A percentile compares a stretch with the other conserved stretches of the same genome.
Evolutionary conservation across 768 basidiomycete species (phyloP).

Genomic region (Mycena vulgaris): DNA sequence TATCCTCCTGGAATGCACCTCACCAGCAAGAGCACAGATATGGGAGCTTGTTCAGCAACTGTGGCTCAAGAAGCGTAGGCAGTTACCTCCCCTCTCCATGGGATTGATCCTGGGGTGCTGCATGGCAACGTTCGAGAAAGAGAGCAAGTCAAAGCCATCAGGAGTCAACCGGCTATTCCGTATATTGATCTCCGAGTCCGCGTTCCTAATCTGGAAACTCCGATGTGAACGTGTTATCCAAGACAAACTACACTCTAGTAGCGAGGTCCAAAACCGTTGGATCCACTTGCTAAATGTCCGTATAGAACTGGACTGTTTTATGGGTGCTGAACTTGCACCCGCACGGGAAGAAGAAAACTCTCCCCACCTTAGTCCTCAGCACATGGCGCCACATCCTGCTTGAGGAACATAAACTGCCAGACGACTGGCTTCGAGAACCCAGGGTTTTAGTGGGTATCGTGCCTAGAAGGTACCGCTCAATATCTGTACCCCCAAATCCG

Average conservation of each 20-base stretch:
- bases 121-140: not conserved
- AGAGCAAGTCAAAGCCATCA: not conserved
- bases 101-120: conserved; percentile 30
- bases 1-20: too few relatives aligned
- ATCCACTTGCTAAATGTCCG: conserved; percentile 12
- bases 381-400: conserved; percentile 26
- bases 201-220: conserved; percentile 37
- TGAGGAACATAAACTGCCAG: conserved; percentile 15
- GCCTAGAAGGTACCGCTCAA: not conserved
- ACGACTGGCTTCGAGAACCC: conserved; percentile 23
- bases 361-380: conserved; percentile 7
- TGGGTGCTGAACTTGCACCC: not conserved
- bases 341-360: too few relatives aligned
- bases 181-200: conserved; percentile 37
- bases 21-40: too few relatives aligned
- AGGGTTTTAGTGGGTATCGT: conserved; percentile 39
- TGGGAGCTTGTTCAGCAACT: too few relatives aligned
- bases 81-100: not conserved
- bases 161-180: conserved; percentile 14
- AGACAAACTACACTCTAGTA: not conserved
- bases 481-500: not conserved
- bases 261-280: conserved; percentile 29
- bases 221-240: conserved; percentile 35
- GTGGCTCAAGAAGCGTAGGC: not conserved
- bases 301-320: not conserved